Conservation (phyloP, 228 moss, liverwort and hornwort species). For the Sphagnum magellanicum region DNA sequence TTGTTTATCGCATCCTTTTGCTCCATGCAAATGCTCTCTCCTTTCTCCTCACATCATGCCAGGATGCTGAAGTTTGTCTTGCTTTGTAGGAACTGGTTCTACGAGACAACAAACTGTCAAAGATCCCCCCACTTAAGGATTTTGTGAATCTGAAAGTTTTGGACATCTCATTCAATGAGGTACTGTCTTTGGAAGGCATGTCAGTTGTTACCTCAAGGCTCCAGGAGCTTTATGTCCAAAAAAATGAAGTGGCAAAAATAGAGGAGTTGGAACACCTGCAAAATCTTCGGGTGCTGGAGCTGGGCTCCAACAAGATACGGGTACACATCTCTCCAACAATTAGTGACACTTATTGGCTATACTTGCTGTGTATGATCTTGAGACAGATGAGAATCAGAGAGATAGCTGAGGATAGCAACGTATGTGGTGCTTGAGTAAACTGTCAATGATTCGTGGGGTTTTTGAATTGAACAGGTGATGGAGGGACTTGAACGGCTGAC, state of each 20-base stretch:
- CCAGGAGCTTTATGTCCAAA: slow-evolving; percentile 68
- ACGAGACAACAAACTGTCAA: slow-evolving; percentile 83
- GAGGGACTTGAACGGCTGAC: slow-evolving; percentile 69
- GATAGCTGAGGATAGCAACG: no score
- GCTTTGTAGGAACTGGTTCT: slow-evolving; percentile 67
- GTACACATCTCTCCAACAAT: slow-evolving; percentile 15
- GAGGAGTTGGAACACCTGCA: slow-evolving; percentile 72
- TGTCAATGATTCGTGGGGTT: neutral
- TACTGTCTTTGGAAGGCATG: slow-evolving; percentile 61
- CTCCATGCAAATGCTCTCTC: neutral
- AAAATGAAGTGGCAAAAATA: slow-evolving; percentile 63
- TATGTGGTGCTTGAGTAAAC: neutral
- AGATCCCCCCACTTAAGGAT: slow-evolving; percentile 41
- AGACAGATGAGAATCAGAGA: neutral
- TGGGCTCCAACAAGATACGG: slow-evolving; percentile 85
- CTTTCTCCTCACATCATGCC: neutral
- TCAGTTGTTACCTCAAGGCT: slow-evolving; percentile 37
- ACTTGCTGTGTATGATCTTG: neutral
- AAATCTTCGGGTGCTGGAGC: slow-evolving; percentile 70
- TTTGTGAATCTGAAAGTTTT: slow-evolving; percentile 49
- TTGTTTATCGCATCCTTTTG: neutral
- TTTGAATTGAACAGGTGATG: slow-evolving; percentile 38
- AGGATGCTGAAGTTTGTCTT: neutral
- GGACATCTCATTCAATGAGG: slow-evolving; percentile 86
- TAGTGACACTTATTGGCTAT: neutral